Evolutionary conservation across 345 rosid species (phyloP).

Genomic region (Brassica rapa): DNA sequence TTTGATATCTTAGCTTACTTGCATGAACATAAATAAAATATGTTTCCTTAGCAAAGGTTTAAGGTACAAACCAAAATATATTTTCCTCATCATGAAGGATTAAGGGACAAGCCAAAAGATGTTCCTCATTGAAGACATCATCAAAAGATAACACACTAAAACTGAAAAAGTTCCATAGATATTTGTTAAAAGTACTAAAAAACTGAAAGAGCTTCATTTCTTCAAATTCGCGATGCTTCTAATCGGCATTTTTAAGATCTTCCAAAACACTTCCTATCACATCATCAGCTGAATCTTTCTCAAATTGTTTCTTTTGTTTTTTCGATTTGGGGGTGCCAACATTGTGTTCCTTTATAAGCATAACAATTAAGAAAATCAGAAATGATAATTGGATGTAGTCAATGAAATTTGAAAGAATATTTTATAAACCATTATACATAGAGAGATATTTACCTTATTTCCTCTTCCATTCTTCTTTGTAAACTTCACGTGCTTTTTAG

Average conservation of each 20-base stretch:
- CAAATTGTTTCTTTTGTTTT: not conserved
- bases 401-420: not conserved
- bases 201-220: not conserved
- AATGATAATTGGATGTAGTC: not conserved
- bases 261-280: not conserved
- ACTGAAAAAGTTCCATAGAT: too few species aligned
- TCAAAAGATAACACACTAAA: too few species aligned
- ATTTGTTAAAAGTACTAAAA: too few species aligned
- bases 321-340: not conserved
- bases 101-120: not conserved
- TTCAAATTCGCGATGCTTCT: not conserved
- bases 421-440: too few species aligned
- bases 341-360: not conserved
- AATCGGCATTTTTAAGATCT: too few species aligned
- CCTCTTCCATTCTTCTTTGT: not conserved
- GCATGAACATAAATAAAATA: not conserved
- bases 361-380: not conserved
- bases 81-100: not conserved
- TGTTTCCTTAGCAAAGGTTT: not conserved
- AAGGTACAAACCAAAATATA: not conserved
- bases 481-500: not conserved
- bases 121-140: not conserved
- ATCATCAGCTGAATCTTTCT: not conserved
- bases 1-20: not conserved
- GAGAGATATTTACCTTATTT: not conserved